Evolutionary conservation across 1,139 yeast species (phyloP).

Genomic region (Sugiyamaella castrensis): DNA sequence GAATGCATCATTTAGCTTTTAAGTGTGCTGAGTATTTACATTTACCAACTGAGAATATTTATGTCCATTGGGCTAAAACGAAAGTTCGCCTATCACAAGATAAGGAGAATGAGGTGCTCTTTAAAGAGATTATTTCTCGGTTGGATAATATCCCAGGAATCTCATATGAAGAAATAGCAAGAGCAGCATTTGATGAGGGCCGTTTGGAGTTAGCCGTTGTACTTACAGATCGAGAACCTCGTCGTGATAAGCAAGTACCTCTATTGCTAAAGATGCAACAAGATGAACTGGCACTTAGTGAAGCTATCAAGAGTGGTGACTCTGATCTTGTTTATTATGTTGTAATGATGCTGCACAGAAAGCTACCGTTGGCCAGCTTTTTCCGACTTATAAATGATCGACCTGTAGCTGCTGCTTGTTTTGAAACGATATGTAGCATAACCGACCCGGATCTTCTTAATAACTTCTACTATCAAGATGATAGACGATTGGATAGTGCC

Average conservation of each 20-base stretch:
- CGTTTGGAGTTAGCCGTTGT: constrained; percentile 63
- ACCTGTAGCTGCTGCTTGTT: constrained; percentile 44
- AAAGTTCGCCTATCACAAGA: constrained; percentile 58
- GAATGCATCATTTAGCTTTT: constrained; percentile 61
- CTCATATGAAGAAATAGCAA: constrained; percentile 63
- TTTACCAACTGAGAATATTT: constrained; percentile 55
- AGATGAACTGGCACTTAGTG: constrained; percentile 62
- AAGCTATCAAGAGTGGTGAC: constrained; percentile 65
- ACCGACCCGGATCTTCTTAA: constrained; percentile 40
- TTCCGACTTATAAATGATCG: constrained; percentile 52
- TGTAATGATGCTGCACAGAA: constrained; percentile 50
- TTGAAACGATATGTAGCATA: constrained; percentile 42
- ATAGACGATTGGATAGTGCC: constrained; percentile 48
- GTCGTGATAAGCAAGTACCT: constrained; percentile 59
- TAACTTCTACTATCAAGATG: constrained; percentile 62
- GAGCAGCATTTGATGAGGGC: constrained; percentile 81
- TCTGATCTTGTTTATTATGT: constrained; percentile 63
- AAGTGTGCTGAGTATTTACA: constrained; percentile 55
- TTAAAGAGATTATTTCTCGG: constrained; percentile 48
- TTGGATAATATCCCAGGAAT: constrained; percentile 43
- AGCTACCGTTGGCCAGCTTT: constrained; percentile 51
- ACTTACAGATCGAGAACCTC: constrained; percentile 65
- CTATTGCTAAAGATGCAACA: constrained; percentile 71
- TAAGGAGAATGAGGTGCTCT: constrained; percentile 57
- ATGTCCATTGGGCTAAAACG: constrained; percentile 77